Percentiles rank a stretch among this genome's conserved stretches.
phyloP scores from a whole-genome alignment of 2,329 filamentous ascomycete species.

The Aureobasidium melanogenum region DNA sequence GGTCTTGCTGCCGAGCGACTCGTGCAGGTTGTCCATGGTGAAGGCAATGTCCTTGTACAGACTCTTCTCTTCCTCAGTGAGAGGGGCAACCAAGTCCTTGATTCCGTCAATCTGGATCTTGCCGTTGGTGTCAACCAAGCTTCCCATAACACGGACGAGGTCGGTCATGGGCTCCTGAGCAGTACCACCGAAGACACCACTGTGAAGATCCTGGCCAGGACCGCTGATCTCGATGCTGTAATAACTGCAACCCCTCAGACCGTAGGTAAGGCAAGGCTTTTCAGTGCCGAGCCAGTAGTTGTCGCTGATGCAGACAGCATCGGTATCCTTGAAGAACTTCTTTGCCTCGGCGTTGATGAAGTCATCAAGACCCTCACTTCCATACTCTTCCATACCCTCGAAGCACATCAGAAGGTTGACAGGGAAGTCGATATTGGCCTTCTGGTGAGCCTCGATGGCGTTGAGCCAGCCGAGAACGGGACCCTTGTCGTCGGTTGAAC shows the following conservation, averaged over 20 bases:
- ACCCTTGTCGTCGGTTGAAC: slow-evolving; percentile 95
- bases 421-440: slow-evolving; percentile 86
- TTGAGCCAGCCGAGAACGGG: slow-evolving; percentile 97
- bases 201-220: slow-evolving; percentile 88
- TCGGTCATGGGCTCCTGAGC: slow-evolving; percentile 99
- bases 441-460: slow-evolving; percentile 94
- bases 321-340: slow-evolving; percentile 89
- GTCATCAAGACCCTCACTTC: slow-evolving; percentile 90
- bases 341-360: slow-evolving; percentile 87
- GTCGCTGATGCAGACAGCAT: slow-evolving; percentile 96
- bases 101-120: slow-evolving; percentile 93
- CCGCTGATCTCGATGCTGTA: slow-evolving; percentile 87
- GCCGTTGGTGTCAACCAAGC: slow-evolving; percentile 79
- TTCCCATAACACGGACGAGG: slow-evolving; percentile 70
- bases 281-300: slow-evolving; percentile 99
- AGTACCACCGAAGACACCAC: slow-evolving; percentile 91
- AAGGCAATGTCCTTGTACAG: slow-evolving; percentile 90
- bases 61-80: slow-evolving; percentile 75
- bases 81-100: slow-evolving; percentile 80
- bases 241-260: slow-evolving; percentile 95
- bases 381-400: slow-evolving; percentile 99
- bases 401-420: slow-evolving; percentile 99
- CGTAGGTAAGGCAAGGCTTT: slow-evolving; percentile 96
- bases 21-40: slow-evolving; percentile 90
- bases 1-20: slow-evolving; percentile 82